Evolutionary conservation across 1,284 basidiomycete species (phyloP), one percentile per base, ranked within the genome.

Genomic region (Microbotryum scabiosae): DNA sequence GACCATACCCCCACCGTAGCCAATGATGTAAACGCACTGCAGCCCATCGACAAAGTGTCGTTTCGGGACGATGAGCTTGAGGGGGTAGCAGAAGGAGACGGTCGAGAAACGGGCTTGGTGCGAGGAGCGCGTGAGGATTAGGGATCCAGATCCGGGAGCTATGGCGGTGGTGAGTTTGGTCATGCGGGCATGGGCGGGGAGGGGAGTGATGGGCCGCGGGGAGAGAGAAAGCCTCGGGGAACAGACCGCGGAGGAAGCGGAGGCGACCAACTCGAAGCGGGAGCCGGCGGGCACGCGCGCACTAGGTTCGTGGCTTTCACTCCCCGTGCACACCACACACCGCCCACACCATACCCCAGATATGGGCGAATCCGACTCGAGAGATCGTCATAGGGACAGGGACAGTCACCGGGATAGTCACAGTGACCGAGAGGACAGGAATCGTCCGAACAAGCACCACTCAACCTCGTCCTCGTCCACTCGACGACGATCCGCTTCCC

Each of bases 1-100:
- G 30, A 98, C 89, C 5, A 97, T 81, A 1, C 94, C 94, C 16
- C 94, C 94, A 1, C 94, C 94, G 69, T 97, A 97, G 25, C 84
- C 85, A 56, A 97, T 77, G 30, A 90, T 78, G 72, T 97, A 97
- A 23, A 85, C 82, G 52, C 87, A 78, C 7, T 83, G 85, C 18
- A 91, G 79, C 46, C 77, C 73, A 49, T 78, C 76, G 32, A 61
- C 26, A 48, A 60, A 62, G 14, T 73, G 66, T 25, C 81, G 54
- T 1, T 53, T 54, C n/a, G 65, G 64, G 0, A 59, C 78, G 79
- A 97, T 79, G 25, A 97, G 81, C 76, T 97, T 97, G 70, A 97
- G 80, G 3, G 93, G 93, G 74, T 97, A 97, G 3, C 84, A 81
- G 50, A 86, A 89, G 20, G 84, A 84, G 18, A 93, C 78, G 66